A percentile compares a stretch with the other conserved stretches of the same genome.
phyloP scores from a whole-genome alignment of 352 stramenopile species.

The Thalassiosira livingstoniorum region DNA sequence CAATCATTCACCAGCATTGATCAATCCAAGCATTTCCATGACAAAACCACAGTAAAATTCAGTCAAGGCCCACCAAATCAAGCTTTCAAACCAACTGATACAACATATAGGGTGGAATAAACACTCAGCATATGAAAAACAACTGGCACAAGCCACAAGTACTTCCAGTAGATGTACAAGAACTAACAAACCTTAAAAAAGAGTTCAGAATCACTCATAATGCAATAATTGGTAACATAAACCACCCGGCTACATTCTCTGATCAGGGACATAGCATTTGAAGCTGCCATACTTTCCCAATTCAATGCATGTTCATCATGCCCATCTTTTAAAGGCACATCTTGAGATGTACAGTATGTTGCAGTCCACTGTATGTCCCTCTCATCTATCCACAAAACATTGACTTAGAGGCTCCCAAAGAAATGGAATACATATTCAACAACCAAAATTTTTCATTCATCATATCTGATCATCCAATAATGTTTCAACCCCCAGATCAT shows the following conservation, averaged over 20 bases:
- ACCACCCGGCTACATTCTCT: not conserved
- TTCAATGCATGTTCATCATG: not conserved
- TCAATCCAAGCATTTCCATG: conserved; percentile 28
- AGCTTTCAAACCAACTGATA: conserved; percentile 25
- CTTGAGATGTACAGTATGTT: not conserved
- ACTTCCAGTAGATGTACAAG: not conserved
- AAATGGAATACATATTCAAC: conserved; percentile 2
- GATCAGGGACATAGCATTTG: conserved; percentile 5
- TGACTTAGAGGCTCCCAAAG: not conserved
- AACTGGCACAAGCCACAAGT: conserved; percentile 1
- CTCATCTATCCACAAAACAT: conserved; percentile 14
- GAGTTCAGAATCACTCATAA: conserved; percentile 1
- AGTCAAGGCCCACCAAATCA: conserved; percentile 14
- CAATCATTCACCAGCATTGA: conserved; percentile 24
- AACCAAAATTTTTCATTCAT: conserved; percentile 1
- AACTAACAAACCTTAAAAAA: conserved; percentile 15
- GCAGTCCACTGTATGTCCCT: not conserved
- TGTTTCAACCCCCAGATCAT: not conserved
- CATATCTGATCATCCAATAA: conserved; percentile 5
- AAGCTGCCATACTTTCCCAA: not conserved
- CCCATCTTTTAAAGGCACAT: conserved; percentile 1
- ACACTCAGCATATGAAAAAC: conserved; percentile 13
- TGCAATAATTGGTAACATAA: not conserved
- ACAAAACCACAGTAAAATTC: conserved; percentile 17
- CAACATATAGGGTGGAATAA: conserved; percentile 19